Percentiles rank a stretch among this genome's conserved stretches.
Conservation (phyloP, 176 grass and related monocot genomes). For the Carex cristatella region DNA sequence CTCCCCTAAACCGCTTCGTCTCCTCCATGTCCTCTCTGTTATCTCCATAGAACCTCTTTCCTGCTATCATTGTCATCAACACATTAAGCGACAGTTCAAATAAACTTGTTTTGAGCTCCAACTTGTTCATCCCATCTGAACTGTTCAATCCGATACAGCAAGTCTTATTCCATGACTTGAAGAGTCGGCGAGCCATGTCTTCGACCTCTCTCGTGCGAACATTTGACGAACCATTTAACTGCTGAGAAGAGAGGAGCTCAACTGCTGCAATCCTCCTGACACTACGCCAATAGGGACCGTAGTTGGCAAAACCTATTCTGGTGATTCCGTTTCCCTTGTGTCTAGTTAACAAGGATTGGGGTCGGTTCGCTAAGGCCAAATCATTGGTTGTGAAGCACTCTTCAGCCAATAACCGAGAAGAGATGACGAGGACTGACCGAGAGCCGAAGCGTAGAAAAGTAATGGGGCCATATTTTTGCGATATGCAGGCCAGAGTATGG, state of each 20-base stretch:
- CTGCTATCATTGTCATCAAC: constrained; percentile 9
- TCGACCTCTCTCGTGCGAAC: neutral
- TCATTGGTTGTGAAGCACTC: no score
- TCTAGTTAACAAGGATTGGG: no score
- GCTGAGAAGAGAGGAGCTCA: neutral
- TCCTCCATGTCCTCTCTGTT: neutral
- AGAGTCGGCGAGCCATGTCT: neutral
- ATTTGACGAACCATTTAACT: neutral
- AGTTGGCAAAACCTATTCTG: no score
- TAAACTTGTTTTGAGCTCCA: constrained; percentile 17
- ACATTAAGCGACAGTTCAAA: constrained; percentile 3
- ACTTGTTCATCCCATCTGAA: neutral
- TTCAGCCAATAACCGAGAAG: no score
- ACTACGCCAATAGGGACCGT: no score
- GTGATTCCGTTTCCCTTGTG: no score
- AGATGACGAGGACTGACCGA: no score
- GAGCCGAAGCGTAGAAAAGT: no score
- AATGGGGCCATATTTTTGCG: no score
- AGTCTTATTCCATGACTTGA: neutral
- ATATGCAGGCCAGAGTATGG: no score
- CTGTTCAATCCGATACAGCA: neutral
- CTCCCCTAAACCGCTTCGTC: neutral
- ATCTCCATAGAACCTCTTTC: neutral
- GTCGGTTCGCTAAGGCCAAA: no score
- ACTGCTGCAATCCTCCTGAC: no score